phyloP scores from a whole-genome alignment of 2,329 filamentous ascomycete genomes.

The Penicillium sp. region DNA sequence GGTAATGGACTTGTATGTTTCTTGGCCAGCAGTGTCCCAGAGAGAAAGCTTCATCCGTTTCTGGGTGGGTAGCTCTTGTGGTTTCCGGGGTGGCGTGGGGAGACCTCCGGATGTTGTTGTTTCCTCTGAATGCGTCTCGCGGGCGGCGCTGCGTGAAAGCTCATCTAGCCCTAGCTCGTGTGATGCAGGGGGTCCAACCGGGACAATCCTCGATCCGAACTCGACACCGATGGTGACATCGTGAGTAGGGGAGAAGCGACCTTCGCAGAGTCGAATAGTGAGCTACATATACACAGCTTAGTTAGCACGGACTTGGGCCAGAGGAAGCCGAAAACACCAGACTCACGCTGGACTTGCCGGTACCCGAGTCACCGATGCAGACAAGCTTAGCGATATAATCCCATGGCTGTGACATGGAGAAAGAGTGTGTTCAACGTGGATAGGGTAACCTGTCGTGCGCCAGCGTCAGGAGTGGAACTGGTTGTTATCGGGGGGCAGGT shows the following conservation, averaged over 20 bases:
- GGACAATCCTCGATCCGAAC: slow-evolving; percentile 90
- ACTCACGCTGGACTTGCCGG: slow-evolving; percentile 81
- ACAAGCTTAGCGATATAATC: slow-evolving; percentile 99
- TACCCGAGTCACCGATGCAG: slow-evolving; percentile 94
- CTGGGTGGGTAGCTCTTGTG: slow-evolving; percentile 50
- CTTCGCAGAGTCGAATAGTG: slow-evolving; percentile 94
- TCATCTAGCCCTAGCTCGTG: slow-evolving; percentile 60
- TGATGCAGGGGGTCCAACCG: slow-evolving; percentile 82
- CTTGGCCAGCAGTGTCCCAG: slow-evolving; percentile 96
- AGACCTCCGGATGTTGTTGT: slow-evolving; percentile 34
- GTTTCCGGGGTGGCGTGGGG: slow-evolving; percentile 45
- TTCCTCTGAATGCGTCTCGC: slow-evolving; percentile 25
- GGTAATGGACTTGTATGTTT: slow-evolving; percentile 97
- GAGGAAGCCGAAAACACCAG: not conserved
- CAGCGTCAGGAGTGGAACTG: slow-evolving; percentile 16
- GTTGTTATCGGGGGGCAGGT: slow-evolving; percentile 22
- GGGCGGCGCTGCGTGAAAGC: slow-evolving; percentile 19
- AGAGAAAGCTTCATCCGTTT: slow-evolving; percentile 92
- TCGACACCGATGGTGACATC: slow-evolving; percentile 98
- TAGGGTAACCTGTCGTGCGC: slow-evolving; percentile 8
- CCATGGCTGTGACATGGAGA: slow-evolving; percentile 70
- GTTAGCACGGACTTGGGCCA: slow-evolving; percentile 9
- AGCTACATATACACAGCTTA: slow-evolving; percentile 62
- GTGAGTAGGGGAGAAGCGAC: slow-evolving; percentile 90
- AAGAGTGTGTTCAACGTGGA: slow-evolving; percentile 22